Evolutionary conservation across 1,284 basidiomycete species (phyloP).

Genomic region (Irpex sp.): DNA sequence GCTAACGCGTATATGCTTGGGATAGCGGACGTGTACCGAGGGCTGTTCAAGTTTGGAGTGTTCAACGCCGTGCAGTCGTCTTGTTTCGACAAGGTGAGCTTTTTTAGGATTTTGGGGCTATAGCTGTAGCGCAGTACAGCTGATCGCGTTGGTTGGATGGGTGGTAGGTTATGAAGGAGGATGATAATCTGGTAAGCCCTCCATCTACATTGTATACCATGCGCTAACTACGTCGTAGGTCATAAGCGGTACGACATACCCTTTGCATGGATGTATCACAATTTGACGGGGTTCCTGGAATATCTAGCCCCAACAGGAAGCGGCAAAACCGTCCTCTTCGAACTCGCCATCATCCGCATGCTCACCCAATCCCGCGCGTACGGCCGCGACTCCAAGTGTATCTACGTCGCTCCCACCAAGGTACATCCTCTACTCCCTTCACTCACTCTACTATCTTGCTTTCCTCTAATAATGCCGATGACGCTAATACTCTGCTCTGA

Average conservation of each 20-base stretch:
- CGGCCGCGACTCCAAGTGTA: conserved; percentile 51
- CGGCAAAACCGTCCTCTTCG: conserved; percentile 92
- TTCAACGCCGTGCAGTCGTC: conserved; percentile 89
- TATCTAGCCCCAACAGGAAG: conserved; percentile 77
- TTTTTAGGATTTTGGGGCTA: conserved; percentile 28
- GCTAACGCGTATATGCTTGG: conserved; percentile 1
- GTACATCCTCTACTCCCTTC: conserved; percentile 29
- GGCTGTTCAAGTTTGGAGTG: conserved; percentile 79
- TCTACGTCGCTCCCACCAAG: conserved; percentile 96
- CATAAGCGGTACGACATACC: conserved; percentile 55
- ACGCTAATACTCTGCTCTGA: neutral
- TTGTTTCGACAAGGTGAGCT: conserved; percentile 69
- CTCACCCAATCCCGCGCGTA: conserved; percentile 38
- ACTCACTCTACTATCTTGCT: too few relatives aligned
- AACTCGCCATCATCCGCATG: conserved; percentile 83
- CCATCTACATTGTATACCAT: too few relatives aligned
- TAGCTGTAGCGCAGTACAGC: neutral
- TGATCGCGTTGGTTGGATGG: neutral
- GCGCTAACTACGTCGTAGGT: conserved; percentile 6
- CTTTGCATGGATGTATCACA: too few relatives aligned
- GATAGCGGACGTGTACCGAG: conserved; percentile 79
- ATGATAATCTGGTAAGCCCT: conserved; percentile 65
- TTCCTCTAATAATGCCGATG: too few relatives aligned
- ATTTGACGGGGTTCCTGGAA: too few relatives aligned
- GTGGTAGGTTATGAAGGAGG: conserved; percentile 55